Evolutionary conservation across 805 yeast genomes (phyloP).

Genomic region (Candida argentea): DNA sequence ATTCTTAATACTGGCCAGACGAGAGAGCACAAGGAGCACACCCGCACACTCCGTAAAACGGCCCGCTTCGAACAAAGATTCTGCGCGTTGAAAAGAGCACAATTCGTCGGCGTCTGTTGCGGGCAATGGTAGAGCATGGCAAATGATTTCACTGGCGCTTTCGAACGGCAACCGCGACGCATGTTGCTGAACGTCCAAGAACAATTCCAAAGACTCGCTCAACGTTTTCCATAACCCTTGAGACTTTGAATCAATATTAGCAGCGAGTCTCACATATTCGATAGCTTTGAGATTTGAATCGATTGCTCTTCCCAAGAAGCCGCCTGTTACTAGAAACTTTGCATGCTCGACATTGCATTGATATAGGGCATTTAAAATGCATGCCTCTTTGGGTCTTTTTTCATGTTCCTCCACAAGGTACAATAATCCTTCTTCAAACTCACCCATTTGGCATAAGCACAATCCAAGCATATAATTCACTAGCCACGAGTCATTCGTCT

Average conservation of each 20-base stretch:
- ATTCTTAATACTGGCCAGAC: slow-evolving; percentile 32
- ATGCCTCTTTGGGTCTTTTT: slow-evolving; percentile 37
- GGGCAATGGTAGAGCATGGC: too few relatives aligned
- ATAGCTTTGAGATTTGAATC: slow-evolving; percentile 38
- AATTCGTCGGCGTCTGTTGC: neutral
- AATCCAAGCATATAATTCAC: slow-evolving; percentile 60
- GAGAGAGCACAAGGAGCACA: slow-evolving; percentile 33
- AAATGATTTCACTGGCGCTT: neutral
- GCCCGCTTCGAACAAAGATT: slow-evolving; percentile 8
- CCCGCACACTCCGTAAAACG: slow-evolving; percentile 22
- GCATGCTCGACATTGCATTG: slow-evolving; percentile 51
- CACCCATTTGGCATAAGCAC: slow-evolving; percentile 53
- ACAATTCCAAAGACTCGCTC: slow-evolving; percentile 46
- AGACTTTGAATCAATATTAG: slow-evolving; percentile 25
- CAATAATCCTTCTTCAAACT: slow-evolving; percentile 50
- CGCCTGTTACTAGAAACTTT: slow-evolving; percentile 39
- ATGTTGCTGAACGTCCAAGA: slow-evolving; percentile 46
- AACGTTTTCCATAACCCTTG: slow-evolving; percentile 59
- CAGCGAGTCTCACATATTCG: slow-evolving; percentile 28
- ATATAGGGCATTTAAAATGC: slow-evolving; percentile 40
- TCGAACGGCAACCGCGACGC: slow-evolving; percentile 38
- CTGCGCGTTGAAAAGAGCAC: slow-evolving; percentile 1
- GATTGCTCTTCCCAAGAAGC: slow-evolving; percentile 60
- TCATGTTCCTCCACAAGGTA: slow-evolving; percentile 34
- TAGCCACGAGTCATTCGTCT: slow-evolving; percentile 48